phyloP scores from a whole-genome alignment of 2,329 filamentous ascomycete species.

The Plectosphaerella sp. region DNA sequence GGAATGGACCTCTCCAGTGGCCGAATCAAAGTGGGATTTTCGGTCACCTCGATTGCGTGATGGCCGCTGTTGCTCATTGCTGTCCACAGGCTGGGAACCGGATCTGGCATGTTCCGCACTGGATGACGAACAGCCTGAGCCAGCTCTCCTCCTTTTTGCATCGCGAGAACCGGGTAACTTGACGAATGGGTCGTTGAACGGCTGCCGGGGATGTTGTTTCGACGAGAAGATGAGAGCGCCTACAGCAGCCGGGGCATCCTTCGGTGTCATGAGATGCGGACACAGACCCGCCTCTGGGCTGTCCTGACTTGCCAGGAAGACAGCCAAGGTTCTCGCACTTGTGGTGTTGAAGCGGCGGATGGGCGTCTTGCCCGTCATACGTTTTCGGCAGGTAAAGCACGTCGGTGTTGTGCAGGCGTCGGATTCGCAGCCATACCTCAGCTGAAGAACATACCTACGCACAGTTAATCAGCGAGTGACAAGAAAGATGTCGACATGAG shows the following conservation, averaged over 20 bases:
- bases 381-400: slow-evolving; percentile 74
- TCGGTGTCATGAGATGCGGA: slow-evolving; percentile 37
- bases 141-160: no score
- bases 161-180: not conserved
- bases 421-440: slow-evolving; percentile 75
- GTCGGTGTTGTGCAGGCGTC: slow-evolving; percentile 67
- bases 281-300: slow-evolving; percentile 71
- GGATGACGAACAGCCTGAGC: no score
- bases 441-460: slow-evolving; percentile 69
- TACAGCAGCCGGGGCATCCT: slow-evolving; percentile 38
- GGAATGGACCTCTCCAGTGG: slow-evolving; percentile 7
- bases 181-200: slow-evolving; percentile 9
- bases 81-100: no score
- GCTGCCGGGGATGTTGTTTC: slow-evolving; percentile 14
- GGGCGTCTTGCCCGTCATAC: slow-evolving; percentile 61
- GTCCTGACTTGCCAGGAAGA: slow-evolving; percentile 75
- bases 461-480: slow-evolving; percentile 10
- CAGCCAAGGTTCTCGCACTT: slow-evolving; percentile 76
- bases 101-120: no score
- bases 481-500: not conserved
- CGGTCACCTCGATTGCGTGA: not conserved
- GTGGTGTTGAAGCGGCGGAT: slow-evolving; percentile 75
- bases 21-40: slow-evolving; percentile 9
- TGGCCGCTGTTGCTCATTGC: no score
- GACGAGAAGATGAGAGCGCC: slow-evolving; percentile 42